Conservation (phyloP, 345 rosid genomes). For the Cardiospermum halicacabum region DNA sequence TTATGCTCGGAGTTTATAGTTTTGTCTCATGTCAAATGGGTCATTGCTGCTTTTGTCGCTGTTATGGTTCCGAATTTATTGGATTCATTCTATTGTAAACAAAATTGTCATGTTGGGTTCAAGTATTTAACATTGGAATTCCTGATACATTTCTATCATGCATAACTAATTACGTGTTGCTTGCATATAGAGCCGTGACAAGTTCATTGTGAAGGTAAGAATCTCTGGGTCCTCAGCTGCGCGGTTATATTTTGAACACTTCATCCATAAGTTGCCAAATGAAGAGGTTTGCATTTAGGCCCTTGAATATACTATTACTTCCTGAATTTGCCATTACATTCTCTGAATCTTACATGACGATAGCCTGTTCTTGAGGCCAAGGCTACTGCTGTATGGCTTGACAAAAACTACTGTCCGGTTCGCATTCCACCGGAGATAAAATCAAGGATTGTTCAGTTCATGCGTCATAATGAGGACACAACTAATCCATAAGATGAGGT, state of each 20-base stretch:
- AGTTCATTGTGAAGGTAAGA: slow-evolving; percentile 60
- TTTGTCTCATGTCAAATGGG: neutral
- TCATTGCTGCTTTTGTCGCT: neutral
- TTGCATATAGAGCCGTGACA: slow-evolving; percentile 63
- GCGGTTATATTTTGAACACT: slow-evolving; percentile 66
- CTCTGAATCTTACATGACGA: neutral
- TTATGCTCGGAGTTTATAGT: neutral
- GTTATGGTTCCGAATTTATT: neutral
- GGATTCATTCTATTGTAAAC: no score
- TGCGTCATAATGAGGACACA: slow-evolving; percentile 28
- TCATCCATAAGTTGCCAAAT: slow-evolving; percentile 65
- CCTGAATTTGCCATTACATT: neutral
- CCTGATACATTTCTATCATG: neutral
- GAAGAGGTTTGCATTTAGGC: slow-evolving; percentile 46
- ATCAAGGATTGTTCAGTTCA: slow-evolving; percentile 53
- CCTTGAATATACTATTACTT: neutral
- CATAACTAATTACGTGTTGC: no score
- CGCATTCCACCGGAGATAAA: slow-evolving; percentile 65
- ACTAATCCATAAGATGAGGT: neutral
- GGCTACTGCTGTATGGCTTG: slow-evolving; percentile 77
- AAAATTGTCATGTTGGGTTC: neutral
- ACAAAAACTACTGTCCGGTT: slow-evolving; percentile 64
- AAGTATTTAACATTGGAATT: neutral
- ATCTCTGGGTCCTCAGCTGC: slow-evolving; percentile 67
- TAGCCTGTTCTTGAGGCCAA: slow-evolving; percentile 79